Percentiles rank a stretch among this genome's conserved stretches.
Conservation (phyloP, 495 filamentous ascomycete species). For the Aspergillus indologenus region DNA sequence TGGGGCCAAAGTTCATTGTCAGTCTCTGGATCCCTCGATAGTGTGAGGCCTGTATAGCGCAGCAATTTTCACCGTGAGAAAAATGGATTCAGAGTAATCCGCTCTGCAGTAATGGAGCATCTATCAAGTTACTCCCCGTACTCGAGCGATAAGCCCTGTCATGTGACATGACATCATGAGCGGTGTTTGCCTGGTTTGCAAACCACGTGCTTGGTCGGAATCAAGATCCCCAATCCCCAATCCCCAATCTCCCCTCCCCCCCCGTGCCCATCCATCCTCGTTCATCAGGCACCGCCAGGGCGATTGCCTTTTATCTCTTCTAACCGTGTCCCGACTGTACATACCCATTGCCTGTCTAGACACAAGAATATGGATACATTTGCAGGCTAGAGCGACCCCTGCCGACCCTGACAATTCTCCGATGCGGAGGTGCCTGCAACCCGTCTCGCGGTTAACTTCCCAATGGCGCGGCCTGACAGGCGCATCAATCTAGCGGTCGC, state of each 20-base stretch:
- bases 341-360: constrained; percentile 1
- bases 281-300: not conserved
- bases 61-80: not conserved
- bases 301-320: not conserved
- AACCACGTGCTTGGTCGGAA: not conserved
- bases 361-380: constrained; percentile 14
- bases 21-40: not conserved
- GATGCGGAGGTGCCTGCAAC: constrained; percentile 16
- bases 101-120: no score
- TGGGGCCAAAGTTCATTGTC: not conserved
- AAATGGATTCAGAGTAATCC: no score
- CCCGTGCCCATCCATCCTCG: not conserved
- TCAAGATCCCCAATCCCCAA: not conserved
- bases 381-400: constrained; percentile 2
- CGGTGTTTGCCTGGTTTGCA: constrained; percentile 3
- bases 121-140: no score
- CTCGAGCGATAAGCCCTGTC: no score
- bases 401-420: constrained; percentile 2
- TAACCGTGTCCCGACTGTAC: constrained; percentile 5
- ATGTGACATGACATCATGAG: constrained; percentile 5
- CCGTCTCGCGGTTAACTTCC: constrained; percentile 13
- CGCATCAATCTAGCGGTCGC: constrained; percentile 52
- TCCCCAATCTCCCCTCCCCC: not conserved
- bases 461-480: constrained; percentile 38
- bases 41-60: not conserved